Percentiles rank a stretch among this genome's conserved stretches.
These are phyloP conservation scores for Trametes cingulata DNA, from an alignment of 768 basidiomycete species.

Conservation along the genomic window DNA sequence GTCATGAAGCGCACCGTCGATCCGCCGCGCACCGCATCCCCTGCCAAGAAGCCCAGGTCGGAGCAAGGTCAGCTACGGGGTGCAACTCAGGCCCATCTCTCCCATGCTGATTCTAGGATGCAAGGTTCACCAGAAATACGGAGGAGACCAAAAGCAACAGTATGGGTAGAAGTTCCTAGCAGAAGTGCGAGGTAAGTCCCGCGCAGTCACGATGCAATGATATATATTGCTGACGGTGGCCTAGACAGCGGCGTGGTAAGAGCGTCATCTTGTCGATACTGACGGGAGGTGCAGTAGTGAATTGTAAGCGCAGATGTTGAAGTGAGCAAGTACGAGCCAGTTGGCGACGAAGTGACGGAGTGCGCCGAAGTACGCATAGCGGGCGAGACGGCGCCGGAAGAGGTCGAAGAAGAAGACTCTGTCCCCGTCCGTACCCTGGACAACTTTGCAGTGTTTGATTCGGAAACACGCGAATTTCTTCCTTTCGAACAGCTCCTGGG, in stretches of 20 bases:
- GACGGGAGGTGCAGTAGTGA: background rate
- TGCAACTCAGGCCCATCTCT: background rate
- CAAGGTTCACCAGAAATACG: background rate
- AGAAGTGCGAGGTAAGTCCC: background rate
- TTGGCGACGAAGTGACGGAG: conserved; percentile 27
- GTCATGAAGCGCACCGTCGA: no score
- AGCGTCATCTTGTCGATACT: background rate
- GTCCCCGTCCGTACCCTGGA: conserved; percentile 59
- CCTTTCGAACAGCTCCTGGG: conserved; percentile 39
- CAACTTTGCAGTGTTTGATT: conserved; percentile 55
- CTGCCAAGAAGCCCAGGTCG: no score
- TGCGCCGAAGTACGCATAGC: conserved; percentile 38
- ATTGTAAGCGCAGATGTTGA: background rate
- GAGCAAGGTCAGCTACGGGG: no score
- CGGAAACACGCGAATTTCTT: conserved; percentile 39
- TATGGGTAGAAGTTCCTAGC: conserved; percentile 7
- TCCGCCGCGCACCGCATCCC: no score
- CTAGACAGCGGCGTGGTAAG: background rate
- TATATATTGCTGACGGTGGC: background rate
- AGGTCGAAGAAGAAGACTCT: conserved; percentile 1
- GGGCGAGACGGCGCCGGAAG: conserved; percentile 41
- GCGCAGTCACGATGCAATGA: no score
- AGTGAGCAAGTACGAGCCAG: conserved; percentile 11
- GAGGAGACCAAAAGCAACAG: background rate
- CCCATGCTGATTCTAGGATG: background rate